Base-by-base conservation (phyloP, 2,329 filamentous ascomycete genomes). In the Aspergillus latus region DNA sequence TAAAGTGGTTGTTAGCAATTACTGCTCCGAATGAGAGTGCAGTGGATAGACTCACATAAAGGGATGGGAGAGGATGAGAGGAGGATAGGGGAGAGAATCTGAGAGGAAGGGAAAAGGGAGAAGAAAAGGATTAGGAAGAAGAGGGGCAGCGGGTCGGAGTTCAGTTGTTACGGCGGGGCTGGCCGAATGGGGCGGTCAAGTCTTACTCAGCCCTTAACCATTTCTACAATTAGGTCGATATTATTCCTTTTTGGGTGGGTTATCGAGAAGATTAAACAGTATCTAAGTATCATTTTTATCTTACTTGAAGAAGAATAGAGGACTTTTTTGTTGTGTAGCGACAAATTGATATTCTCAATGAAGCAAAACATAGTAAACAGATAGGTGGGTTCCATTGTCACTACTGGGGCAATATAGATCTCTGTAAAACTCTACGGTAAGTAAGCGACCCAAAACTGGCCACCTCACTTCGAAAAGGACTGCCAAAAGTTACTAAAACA, bases 121-220 rank as follows among this genome's bases (percentile, higher is more conserved):
- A 44, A 49, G 49, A 59, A 45, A 56, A 28, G 50, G 45, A 52
- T 47, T 34, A 44, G 46, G 53, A 16, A 56, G 42, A 54, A 54
- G 54, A 59, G 57, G 50, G 55, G 56, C 50, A 42, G 48, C 36
- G 45, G 49, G 36, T 26, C 49, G 44, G 54, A 44, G 44, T 42
- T 16, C 36, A 44, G 48, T 58, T 53, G 51, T 54, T 53, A 49
- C 53, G 57, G 57, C 54, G 59, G 48, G 54, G 52, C 54, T 53
- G 52, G 30, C 48, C 5, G 21, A 37, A 54, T 54, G 45, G 46
- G 52, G 52, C 52, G 32, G 42, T 42, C 42, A 40, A 28, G 26
- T 28, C 52, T 42, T 55, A 51, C 49, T 51, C 49, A 51, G 49
- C 49, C 15, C 36, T 13, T 40, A 34, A 40, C 34, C 34, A 21